These are phyloP conservation scores for Pseudocercospora pini-densiflorae DNA, from an alignment of 2,329 filamentous ascomycete genomes.

Conservation along the genomic window DNA sequence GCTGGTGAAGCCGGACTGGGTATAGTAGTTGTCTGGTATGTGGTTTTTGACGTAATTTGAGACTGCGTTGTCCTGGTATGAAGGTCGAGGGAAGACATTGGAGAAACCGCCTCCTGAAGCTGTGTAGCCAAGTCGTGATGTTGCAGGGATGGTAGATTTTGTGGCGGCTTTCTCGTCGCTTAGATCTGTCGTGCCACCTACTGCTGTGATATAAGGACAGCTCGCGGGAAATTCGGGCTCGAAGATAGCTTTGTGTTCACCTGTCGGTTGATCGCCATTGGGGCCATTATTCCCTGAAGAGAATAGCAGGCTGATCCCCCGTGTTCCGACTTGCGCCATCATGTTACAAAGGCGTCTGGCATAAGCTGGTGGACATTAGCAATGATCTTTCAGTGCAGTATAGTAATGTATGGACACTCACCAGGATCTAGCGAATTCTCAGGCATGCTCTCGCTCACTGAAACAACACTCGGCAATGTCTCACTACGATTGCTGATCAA, in stretches of 20 bases:
- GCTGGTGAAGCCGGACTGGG: constrained; percentile 47
- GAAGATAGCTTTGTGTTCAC: constrained; percentile 50
- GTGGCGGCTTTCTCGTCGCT: constrained; percentile 31
- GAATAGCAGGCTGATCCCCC: constrained; percentile 66
- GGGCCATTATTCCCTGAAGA: constrained; percentile 63
- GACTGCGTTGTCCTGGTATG: constrained; percentile 48
- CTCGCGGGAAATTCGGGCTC: constrained; percentile 52
- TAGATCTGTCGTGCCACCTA: constrained; percentile 43
- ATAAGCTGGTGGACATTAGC: constrained; percentile 47
- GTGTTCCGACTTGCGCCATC: constrained; percentile 67
- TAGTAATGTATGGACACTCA: too few relatives aligned
- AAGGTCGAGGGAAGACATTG: constrained; percentile 48
- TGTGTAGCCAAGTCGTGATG: constrained; percentile 23
- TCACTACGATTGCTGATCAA: constrained; percentile 26
- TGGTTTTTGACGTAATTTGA: constrained; percentile 45
- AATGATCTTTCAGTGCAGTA: too few relatives aligned
- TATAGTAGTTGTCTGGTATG: constrained; percentile 44
- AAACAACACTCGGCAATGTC: constrained; percentile 32
- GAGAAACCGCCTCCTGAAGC: constrained; percentile 47
- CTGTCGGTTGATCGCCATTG: constrained; percentile 31
- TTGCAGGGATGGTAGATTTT: constrained; percentile 22
- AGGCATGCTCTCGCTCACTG: constrained; percentile 29
- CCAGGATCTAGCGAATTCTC: constrained; percentile 27
- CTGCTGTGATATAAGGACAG: constrained; percentile 53
- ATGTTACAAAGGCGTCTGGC: constrained; percentile 65